Conservation (phyloP, 208 protist species). For the Leishmania turanica region DNA sequence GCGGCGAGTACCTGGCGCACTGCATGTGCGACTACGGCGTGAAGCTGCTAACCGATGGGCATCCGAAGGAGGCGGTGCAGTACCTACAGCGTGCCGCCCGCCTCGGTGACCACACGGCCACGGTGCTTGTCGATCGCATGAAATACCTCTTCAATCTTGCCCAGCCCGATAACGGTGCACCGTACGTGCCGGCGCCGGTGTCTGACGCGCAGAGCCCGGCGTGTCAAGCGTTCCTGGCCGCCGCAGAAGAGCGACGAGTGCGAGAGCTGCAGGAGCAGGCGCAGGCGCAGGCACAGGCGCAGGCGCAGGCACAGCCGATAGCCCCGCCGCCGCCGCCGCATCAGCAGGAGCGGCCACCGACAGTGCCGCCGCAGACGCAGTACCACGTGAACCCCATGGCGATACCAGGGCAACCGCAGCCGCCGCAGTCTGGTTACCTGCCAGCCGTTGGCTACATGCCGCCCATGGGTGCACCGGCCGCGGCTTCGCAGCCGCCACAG, state of each 20-base stretch:
- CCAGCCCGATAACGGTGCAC: slow-evolving; percentile 24
- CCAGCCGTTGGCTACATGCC: slow-evolving; percentile 8
- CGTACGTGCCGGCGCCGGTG: slow-evolving; percentile 49
- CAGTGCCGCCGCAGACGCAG: slow-evolving; percentile 2
- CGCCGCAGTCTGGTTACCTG: not conserved
- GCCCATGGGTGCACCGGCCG: not conserved
- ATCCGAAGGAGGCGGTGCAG: slow-evolving; percentile 43
- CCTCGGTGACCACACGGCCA: slow-evolving; percentile 54
- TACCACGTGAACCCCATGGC: slow-evolving; percentile 4
- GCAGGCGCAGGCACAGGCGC: slow-evolving; percentile 13
- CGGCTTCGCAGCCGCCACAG: slow-evolving; percentile 12
- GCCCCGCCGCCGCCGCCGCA: slow-evolving; percentile 11
- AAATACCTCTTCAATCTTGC: slow-evolving; percentile 41
- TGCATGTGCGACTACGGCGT: slow-evolving; percentile 63
- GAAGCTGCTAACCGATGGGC: slow-evolving; percentile 47
- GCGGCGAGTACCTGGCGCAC: slow-evolving; percentile 49
- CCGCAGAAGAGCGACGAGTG: slow-evolving; percentile 35
- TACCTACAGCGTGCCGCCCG: slow-evolving; percentile 64
- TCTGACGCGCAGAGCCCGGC: slow-evolving; percentile 52
- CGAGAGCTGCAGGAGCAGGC: slow-evolving; percentile 33
- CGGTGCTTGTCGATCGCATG: slow-evolving; percentile 70
- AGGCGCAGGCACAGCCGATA: slow-evolving; percentile 11
- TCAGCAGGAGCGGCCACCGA: not conserved
- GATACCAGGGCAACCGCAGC: slow-evolving; percentile 7
- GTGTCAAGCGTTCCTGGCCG: slow-evolving; percentile 47